Base-by-base conservation (phyloP, 1,139 yeast genomes). In the Suhomyces ambrosiae region DNA sequence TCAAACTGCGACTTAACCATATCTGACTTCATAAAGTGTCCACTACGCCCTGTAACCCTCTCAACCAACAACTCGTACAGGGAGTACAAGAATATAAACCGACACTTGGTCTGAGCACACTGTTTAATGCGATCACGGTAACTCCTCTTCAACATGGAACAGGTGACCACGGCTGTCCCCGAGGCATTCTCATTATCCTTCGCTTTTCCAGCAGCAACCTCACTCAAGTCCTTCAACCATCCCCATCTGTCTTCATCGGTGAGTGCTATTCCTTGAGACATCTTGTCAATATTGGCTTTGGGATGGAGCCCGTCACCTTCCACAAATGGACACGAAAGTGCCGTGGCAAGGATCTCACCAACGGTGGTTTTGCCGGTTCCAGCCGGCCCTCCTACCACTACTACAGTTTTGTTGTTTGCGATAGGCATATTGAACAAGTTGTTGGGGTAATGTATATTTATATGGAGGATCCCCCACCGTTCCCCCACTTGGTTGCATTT, bases 351-450 rank as follows among this genome's bases (percentile, higher is more conserved):
- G 14, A 61, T 53, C n/a, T 63, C 63, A 0, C 88, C 95, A 19
- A 86, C 74, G 2, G 96, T 86, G 22, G 94, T 74, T 59, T 90
- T 90, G 2, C 97, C 97, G 3, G 95, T 85, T 9, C 97, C 97
- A 0, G 96, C 89, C 2, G 97, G 96, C 0, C 98, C 98, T 2
- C 94, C 96, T 12, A 71, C 75, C 8, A 72, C 71, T 22, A 70
- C 59, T 3, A 71, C 67, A 2, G 46, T 45, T 23, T 31, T 27
- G 8, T 11, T 24, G 14, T 24, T 12, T 11, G 27, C 27, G 12
- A 12, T 5, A 5, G 27, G 27, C 27, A 24, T 24, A 4, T 24
- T 24, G 15, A 12, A 10, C 7, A 7, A 11, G 14, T 23, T 23
- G 24, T n/a, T 23, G 24, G 24, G 24, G 24, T 24, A 24, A 4